Evolutionary conservation across 257 asterid genomes (phyloP).

Genomic region (Schizonepeta tenuifolia): DNA sequence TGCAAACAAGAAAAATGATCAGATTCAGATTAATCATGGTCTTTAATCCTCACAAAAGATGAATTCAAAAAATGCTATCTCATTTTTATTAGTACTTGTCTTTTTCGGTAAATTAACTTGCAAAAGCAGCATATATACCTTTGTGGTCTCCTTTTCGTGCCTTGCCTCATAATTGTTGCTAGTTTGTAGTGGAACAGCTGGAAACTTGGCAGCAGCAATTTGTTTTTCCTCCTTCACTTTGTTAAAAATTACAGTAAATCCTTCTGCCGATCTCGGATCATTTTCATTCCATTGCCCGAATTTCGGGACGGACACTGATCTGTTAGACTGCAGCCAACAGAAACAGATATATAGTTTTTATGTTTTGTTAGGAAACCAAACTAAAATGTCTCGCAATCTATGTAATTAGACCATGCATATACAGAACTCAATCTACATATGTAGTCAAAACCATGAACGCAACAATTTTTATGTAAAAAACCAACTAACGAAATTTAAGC

Average conservation of each 20-base stretch:
- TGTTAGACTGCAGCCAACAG: slow-evolving; percentile 53
- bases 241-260: slow-evolving; percentile 75
- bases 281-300: slow-evolving; percentile 82
- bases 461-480: not conserved
- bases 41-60: not conserved
- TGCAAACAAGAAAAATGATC: slow-evolving; percentile 38
- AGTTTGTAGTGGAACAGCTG: slow-evolving; percentile 42
- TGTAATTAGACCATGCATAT: too few relatives aligned
- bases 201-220: slow-evolving; percentile 60
- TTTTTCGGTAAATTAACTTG: too few relatives aligned
- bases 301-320: slow-evolving; percentile 73
- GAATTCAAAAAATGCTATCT: not conserved
- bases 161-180: slow-evolving; percentile 28
- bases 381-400: too few relatives aligned
- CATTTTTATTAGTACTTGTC: not conserved
- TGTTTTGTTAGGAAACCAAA: too few relatives aligned
- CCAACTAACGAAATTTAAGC: too few relatives aligned
- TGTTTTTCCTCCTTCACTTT: slow-evolving; percentile 82
- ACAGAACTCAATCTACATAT: too few relatives aligned
- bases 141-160: slow-evolving; percentile 36
- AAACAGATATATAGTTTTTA: too few relatives aligned
- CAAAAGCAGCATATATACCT: slow-evolving; percentile 40
- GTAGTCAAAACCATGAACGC: too few relatives aligned
- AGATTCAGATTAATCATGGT: not conserved
- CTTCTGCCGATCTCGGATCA: slow-evolving; percentile 71